Evolutionary conservation across 2,329 filamentous ascomycete species (phyloP), one percentile per base, ranked within the genome.

Genomic region (Penicillium sp.): DNA sequence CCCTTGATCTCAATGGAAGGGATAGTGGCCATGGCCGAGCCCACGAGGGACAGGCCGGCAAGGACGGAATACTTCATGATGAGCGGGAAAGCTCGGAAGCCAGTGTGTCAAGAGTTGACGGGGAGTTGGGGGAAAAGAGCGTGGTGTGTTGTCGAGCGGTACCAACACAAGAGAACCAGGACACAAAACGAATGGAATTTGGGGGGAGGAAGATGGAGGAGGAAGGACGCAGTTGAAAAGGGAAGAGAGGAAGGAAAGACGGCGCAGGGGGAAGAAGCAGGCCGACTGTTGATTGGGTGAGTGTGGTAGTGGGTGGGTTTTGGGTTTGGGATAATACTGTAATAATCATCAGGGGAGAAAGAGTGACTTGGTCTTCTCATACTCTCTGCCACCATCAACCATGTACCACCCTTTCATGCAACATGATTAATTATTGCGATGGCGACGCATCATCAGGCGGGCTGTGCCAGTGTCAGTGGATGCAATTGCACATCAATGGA

Each of bases 1-100:
- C 91, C 88, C 85, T 93, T 93, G 82, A 82, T 80, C 58, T 83
- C 78, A 63, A 85, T 84, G 28, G 79, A 73, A 62, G 82, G 85
- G 56, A 89, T 76, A 64, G 63, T 65, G 38, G 86, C 85, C 54
- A 79, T 70, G 65, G 78, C 79, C 67, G 72, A 72, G 64, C 79
- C 77, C 61, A 85, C 76, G 54, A 87, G 76, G 68, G 82, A 82
- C 62, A 83, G 80, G 65, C 82, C 78, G 66, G 82, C 82, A 61
- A 84, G 71, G 62, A 76, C 78, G 67, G 76, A 84, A 71, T 74
- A 77, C 78, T 79, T 86, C 86, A 88, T 88, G 63, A 65, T 82
- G 76, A 45, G 56, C 47, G 25, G 39, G 37, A 37, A 37, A 49
- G 43, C 60, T 51, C 54, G 58, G 52, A 60, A 60, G 55, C 25